Conservation (phyloP, 768 basidiomycete genomes). For the Suillus americanus region DNA sequence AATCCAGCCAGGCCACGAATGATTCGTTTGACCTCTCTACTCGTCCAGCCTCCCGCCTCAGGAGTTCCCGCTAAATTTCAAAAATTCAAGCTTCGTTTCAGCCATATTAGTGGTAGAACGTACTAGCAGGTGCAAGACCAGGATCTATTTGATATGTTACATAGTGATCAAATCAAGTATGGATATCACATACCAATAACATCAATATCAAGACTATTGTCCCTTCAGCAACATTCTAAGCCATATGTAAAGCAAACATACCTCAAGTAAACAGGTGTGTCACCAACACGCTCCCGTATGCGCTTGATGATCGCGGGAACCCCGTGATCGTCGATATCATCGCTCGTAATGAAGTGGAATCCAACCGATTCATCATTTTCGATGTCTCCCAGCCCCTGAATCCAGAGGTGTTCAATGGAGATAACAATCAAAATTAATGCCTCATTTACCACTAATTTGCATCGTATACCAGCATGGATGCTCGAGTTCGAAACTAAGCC, state of each 20-base stretch:
- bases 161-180: not conserved
- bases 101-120: constrained; percentile 25
- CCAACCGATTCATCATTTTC: constrained; percentile 71
- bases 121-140: constrained; percentile 75
- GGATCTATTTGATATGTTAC: constrained; percentile 49
- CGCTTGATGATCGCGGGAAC: constrained; percentile 64
- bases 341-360: constrained; percentile 75
- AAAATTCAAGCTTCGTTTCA: not conserved
- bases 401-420: not conserved
- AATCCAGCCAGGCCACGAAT: constrained; percentile 76
- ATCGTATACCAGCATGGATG: constrained; percentile 85
- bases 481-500: constrained; percentile 71
- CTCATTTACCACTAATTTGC: constrained; percentile 57
- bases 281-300: constrained; percentile 72
- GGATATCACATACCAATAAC: constrained; percentile 55
- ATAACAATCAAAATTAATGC: not conserved
- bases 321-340: constrained; percentile 83
- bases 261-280: constrained; percentile 75
- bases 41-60: constrained; percentile 84
- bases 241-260: constrained; percentile 12
- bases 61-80: constrained; percentile 68
- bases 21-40: constrained; percentile 77
- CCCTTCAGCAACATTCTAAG: not conserved
- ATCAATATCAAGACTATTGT: constrained; percentile 71
- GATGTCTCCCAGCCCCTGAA: constrained; percentile 34